Evolutionary conservation across 345 rosid genomes (phyloP).

Genomic region (Brassica cretica): DNA sequence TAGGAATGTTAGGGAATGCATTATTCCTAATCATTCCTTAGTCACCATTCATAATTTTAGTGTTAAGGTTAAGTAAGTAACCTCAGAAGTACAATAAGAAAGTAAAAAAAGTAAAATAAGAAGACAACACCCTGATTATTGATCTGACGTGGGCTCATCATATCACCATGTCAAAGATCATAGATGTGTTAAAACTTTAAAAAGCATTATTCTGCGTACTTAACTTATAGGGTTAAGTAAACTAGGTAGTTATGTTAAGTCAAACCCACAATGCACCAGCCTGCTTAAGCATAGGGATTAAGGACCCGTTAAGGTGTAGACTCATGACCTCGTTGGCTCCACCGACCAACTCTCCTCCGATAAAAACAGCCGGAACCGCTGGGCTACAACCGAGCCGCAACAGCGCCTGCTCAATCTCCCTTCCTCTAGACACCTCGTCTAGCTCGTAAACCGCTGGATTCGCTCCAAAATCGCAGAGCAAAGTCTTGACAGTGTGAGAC

Average conservation of each 20-base stretch:
- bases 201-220: slow-evolving; percentile 26
- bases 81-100: not conserved
- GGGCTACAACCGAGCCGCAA: slow-evolving; percentile 67
- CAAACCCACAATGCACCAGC: slow-evolving; percentile 91
- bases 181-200: not conserved
- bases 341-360: slow-evolving; percentile 81
- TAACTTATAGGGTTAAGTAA: slow-evolving; percentile 30
- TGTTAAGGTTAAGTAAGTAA: not conserved
- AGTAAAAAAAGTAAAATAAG: not conserved
- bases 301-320: slow-evolving; percentile 73
- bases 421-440: slow-evolving; percentile 63
- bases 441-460: slow-evolving; percentile 71
- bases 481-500: slow-evolving; percentile 77
- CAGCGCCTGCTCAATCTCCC: slow-evolving; percentile 81
- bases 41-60: no score
- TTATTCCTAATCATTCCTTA: no score
- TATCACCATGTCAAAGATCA: slow-evolving; percentile 33
- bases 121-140: not conserved
- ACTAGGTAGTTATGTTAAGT: slow-evolving; percentile 15
- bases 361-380: slow-evolving; percentile 69
- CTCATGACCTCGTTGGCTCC: slow-evolving; percentile 87
- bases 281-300: slow-evolving; percentile 72
- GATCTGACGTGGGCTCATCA: slow-evolving; percentile 25
- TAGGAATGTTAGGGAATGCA: no score
- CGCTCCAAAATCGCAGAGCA: slow-evolving; percentile 72